A percentile compares a stretch with the other conserved stretches of the same genome.
phyloP scores from a whole-genome alignment of 192 early-diverging fungal species.

The Dispira simplex region DNA sequence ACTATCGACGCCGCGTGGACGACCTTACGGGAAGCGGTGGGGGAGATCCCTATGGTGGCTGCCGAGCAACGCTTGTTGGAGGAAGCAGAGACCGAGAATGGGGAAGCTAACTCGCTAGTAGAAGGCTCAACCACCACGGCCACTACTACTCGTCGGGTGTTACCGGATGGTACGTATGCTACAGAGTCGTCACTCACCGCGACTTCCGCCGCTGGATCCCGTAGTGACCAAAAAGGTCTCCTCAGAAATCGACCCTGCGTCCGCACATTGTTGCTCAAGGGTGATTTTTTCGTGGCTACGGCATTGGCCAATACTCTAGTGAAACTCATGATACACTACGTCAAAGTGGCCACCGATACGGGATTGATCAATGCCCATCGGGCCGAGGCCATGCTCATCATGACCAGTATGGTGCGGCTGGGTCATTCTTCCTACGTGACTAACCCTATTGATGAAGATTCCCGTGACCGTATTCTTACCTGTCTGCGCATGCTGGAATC shows the following conservation, averaged over 20 bases:
- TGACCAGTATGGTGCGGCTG: slow-evolving; percentile 87
- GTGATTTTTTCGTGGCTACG: slow-evolving; percentile 85
- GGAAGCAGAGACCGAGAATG: slow-evolving; percentile 41
- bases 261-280: slow-evolving; percentile 65
- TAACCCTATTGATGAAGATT: slow-evolving; percentile 94
- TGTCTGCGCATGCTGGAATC: slow-evolving; percentile 62
- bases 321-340: slow-evolving; percentile 77
- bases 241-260: slow-evolving; percentile 32
- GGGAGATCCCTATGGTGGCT: slow-evolving; percentile 88
- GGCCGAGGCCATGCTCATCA: slow-evolving; percentile 97
- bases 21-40: slow-evolving; percentile 65
- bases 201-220: slow-evolving; percentile 22
- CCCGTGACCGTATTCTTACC: slow-evolving; percentile 77
- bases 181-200: slow-evolving; percentile 80
- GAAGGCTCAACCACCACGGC: slow-evolving; percentile 23
- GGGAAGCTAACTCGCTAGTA: slow-evolving; percentile 18
- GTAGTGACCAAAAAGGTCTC: slow-evolving; percentile 34
- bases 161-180: slow-evolving; percentile 96
- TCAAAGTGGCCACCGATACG: slow-evolving; percentile 20
- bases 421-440: slow-evolving; percentile 77
- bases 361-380: slow-evolving; percentile 59
- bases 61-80: slow-evolving; percentile 78
- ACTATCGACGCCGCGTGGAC: slow-evolving; percentile 77
- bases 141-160: slow-evolving; percentile 46
- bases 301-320: slow-evolving; percentile 81